Conservation (phyloP, 1,284 basidiomycete genomes). For the Dichomitus squalens region DNA sequence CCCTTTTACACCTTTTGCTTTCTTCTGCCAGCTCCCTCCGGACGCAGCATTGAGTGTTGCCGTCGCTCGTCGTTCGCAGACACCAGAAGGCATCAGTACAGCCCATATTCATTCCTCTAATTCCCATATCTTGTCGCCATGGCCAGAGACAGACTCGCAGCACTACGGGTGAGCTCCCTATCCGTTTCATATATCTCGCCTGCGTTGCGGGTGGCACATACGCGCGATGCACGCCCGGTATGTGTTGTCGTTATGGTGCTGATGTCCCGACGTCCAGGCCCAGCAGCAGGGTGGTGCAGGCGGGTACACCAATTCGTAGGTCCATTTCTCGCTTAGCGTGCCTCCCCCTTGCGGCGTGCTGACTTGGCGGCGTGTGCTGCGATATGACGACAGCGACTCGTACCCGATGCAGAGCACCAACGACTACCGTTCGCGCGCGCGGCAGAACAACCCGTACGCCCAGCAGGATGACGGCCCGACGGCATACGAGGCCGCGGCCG, state of each 20-base stretch:
- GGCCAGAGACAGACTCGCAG: constrained; percentile 83
- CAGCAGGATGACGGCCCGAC: constrained; percentile 53
- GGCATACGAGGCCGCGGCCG: constrained; percentile 72
- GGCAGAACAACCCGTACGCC: constrained; percentile 57
- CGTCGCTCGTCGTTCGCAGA: constrained; percentile 6
- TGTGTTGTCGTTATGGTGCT: not conserved
- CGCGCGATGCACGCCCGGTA: not conserved
- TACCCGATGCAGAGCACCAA: constrained; percentile 66
- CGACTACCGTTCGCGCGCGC: constrained; percentile 44
- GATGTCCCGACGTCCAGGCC: constrained; percentile 44
- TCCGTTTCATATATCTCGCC: constrained; percentile 5
- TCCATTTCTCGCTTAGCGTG: constrained; percentile 16
- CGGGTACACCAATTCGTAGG: constrained; percentile 52
- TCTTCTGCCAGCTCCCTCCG: constrained; percentile 18
- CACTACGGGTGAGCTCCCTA: constrained; percentile 62
- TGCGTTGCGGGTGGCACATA: not conserved
- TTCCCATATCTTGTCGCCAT: constrained; percentile 43
- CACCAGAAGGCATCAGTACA: constrained; percentile 7
- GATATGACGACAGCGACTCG: constrained; percentile 48
- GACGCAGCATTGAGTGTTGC: constrained; percentile 38
- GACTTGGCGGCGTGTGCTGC: constrained; percentile 4
- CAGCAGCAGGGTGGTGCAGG: constrained; percentile 55
- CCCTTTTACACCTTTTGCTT: constrained; percentile 17
- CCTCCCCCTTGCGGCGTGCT: not conserved
- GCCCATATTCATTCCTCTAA: constrained; percentile 13